Conservation (phyloP, 176 grass and related monocot genomes). For the Miscanthus lutarioriparius region DNA sequence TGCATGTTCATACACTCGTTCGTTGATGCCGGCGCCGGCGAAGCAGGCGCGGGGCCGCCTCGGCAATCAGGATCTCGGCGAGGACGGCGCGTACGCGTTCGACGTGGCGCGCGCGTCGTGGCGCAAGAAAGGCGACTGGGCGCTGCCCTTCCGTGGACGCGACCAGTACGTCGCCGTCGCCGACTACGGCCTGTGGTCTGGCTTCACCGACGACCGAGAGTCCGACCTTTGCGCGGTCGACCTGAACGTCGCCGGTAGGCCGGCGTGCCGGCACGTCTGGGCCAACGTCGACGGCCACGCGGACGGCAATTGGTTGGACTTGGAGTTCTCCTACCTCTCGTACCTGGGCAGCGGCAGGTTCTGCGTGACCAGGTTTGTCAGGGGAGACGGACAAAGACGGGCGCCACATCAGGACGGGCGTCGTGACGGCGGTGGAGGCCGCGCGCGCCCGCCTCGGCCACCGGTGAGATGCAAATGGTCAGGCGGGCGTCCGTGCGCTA, state of each 20-base stretch:
- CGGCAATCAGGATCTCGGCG: not conserved
- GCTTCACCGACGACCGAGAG: not conserved
- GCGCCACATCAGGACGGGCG: rapidly evolving
- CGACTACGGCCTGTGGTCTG: not conserved
- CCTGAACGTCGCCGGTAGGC: not conserved
- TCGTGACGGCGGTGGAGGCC: not conserved
- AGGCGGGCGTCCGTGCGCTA: not conserved
- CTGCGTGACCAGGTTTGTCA: not conserved
- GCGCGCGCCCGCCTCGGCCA: not conserved
- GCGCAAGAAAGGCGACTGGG: not conserved
- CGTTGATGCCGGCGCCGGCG: not conserved
- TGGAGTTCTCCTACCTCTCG: not conserved
- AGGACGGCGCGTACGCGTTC: not conserved
- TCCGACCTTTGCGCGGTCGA: not conserved
- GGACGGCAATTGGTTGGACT: rapidly evolving
- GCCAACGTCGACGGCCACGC: not conserved
- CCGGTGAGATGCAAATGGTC: not conserved
- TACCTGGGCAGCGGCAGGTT: not conserved
- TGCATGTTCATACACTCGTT: not conserved
- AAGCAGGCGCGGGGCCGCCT: too few relatives aligned
- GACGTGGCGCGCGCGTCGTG: not conserved
- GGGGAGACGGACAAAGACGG: not conserved
- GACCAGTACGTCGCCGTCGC: not conserved
- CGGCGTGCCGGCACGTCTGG: not conserved
- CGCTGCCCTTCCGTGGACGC: not conserved